These are phyloP conservation scores for Candida pini DNA, from an alignment of 805 yeast species.

Conservation along the genomic window DNA sequence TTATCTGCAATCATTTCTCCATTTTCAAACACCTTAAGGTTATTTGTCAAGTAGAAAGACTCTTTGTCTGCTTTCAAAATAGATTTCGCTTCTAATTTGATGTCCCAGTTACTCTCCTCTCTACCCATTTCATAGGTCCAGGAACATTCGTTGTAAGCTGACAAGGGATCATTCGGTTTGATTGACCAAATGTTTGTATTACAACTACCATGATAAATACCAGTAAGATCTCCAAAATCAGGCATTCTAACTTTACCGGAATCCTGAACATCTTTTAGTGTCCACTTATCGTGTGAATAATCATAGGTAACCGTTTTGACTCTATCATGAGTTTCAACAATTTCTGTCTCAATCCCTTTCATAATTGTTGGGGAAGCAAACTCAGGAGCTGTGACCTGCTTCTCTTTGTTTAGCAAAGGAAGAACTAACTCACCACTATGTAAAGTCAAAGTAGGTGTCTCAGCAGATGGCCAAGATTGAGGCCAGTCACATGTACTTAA, in stretches of 20 bases:
- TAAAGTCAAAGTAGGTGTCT: constrained; percentile 33
- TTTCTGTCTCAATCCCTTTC: constrained; percentile 24
- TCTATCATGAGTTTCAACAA: constrained; percentile 22
- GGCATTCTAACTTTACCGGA: constrained; percentile 32
- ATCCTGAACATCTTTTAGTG: constrained; percentile 29
- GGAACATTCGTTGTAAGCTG: constrained; percentile 33
- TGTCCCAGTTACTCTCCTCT: constrained; percentile 34
- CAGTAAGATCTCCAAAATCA: constrained; percentile 27
- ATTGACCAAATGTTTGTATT: constrained; percentile 36
- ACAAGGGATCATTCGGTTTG: constrained; percentile 32
- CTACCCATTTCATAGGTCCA: constrained; percentile 40
- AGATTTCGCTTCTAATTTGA: constrained; percentile 29
- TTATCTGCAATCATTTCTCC: constrained; percentile 28
- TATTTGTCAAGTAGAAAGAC: constrained; percentile 29
- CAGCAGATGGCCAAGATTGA: constrained; percentile 40
- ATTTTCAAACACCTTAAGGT: constrained; percentile 31
- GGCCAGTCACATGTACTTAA: constrained; percentile 45
- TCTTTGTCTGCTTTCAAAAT: constrained; percentile 27
- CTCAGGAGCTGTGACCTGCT: constrained; percentile 15
- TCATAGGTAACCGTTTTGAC: constrained; percentile 25
- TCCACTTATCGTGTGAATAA: constrained; percentile 31
- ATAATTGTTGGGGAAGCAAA: constrained; percentile 28
- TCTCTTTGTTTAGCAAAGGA: constrained; percentile 23
- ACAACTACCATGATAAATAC: constrained; percentile 35
- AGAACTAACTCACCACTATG: constrained; percentile 27